Conservation (phyloP, 2,329 filamentous ascomycete species). For the Xylaria sp. region DNA sequence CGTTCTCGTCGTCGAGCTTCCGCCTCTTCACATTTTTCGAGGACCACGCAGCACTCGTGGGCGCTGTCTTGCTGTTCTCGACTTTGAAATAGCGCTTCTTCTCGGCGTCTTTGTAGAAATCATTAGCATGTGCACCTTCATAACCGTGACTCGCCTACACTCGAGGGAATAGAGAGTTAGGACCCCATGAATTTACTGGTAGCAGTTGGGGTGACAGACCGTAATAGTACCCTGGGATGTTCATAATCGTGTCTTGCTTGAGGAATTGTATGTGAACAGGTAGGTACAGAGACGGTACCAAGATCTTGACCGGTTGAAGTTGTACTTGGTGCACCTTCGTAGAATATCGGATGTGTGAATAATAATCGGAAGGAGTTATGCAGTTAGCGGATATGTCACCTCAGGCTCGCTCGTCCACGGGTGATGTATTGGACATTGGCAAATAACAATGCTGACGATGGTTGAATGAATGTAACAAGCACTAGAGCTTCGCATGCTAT, state of each 20-base stretch:
- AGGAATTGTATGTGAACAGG: not conserved
- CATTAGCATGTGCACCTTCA: conserved; percentile 6
- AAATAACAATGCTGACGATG: no score
- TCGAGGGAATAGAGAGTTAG: not conserved
- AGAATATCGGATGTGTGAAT: not conserved
- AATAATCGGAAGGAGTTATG: not conserved
- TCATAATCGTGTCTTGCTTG: conserved; percentile 18
- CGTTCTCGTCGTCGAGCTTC: conserved; percentile 56
- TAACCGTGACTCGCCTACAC: not conserved
- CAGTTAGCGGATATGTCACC: not conserved
- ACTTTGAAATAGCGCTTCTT: conserved; percentile 77
- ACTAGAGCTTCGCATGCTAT: no score
- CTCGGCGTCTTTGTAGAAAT: conserved; percentile 53
- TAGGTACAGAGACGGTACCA: not conserved
- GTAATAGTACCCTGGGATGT: conserved; percentile 66
- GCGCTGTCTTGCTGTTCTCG: conserved; percentile 65
- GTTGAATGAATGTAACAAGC: no score
- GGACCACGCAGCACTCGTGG: conserved; percentile 63
- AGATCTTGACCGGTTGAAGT: not conserved
- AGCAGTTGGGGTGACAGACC: conserved; percentile 51
- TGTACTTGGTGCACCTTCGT: not conserved
- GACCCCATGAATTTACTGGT: not conserved
- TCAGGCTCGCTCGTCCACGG: no score
- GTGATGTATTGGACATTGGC: no score
- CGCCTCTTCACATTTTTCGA: conserved; percentile 68